Evolutionary conservation across 2,329 filamentous ascomycete genomes (phyloP).

Genomic region (Ophiostoma populinum): DNA sequence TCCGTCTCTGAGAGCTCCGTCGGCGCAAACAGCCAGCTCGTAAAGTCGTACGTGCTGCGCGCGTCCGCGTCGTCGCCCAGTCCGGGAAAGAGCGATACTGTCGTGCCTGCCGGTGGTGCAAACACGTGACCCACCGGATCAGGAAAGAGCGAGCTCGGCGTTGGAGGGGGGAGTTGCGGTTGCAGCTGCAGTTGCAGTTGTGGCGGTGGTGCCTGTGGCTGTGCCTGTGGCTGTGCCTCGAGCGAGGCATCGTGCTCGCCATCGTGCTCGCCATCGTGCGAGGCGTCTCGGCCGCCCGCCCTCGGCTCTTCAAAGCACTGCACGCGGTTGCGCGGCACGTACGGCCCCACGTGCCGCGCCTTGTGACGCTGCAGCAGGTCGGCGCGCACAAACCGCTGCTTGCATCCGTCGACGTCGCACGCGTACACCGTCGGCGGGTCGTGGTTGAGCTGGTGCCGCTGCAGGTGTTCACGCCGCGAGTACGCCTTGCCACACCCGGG

Average conservation of each 20-base stretch:
- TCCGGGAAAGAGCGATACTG: slow-evolving; percentile 15
- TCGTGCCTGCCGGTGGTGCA: too few relatives aligned
- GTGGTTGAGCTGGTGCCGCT: slow-evolving; percentile 69
- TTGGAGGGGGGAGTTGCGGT: not conserved
- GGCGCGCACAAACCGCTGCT: slow-evolving; percentile 60
- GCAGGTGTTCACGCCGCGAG: slow-evolving; percentile 64
- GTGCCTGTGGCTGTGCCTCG: not conserved
- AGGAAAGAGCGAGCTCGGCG: too few relatives aligned
- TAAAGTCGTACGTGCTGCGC: slow-evolving; percentile 31
- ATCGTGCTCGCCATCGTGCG: too few relatives aligned
- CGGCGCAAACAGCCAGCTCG: slow-evolving; percentile 35
- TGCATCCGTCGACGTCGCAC: slow-evolving; percentile 60
- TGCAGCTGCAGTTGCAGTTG: not conserved
- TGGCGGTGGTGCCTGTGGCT: not conserved
- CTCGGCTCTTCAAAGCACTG: slow-evolving; percentile 26
- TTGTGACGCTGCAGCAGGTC: slow-evolving; percentile 56
- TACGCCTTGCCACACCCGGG: slow-evolving; percentile 64
- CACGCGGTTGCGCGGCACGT: slow-evolving; percentile 31
- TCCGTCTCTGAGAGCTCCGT: slow-evolving; percentile 22
- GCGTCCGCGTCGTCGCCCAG: slow-evolving; percentile 15
- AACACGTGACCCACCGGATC: not conserved
- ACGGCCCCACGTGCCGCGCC: slow-evolving; percentile 43
- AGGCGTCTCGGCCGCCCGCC: slow-evolving; percentile 5
- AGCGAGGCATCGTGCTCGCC: too few relatives aligned
- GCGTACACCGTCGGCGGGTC: slow-evolving; percentile 63